A percentile compares a stretch with the other conserved stretches of the same genome.
Conservation (phyloP, 2,329 filamentous ascomycete genomes). For the Alternaria brassicae region DNA sequence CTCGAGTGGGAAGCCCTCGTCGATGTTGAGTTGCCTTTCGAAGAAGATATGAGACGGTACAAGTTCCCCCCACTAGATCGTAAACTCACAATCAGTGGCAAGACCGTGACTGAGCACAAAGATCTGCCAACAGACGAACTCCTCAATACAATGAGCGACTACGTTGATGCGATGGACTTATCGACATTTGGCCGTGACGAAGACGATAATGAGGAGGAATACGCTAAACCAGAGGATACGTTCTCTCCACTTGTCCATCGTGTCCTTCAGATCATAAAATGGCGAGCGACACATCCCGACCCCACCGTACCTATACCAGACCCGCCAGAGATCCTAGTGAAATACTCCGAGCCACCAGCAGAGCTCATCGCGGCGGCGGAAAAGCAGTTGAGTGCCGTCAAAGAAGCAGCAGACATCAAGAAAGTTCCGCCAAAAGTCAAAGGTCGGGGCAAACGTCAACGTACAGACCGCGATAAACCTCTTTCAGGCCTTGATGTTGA, state of each 20-base stretch:
- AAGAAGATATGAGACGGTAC: slow-evolving; percentile 90
- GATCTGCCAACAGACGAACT: slow-evolving; percentile 80
- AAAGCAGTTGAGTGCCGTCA: slow-evolving; percentile 67
- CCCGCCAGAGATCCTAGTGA: slow-evolving; percentile 61
- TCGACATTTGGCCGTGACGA: slow-evolving; percentile 74
- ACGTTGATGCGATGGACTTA: slow-evolving; percentile 92
- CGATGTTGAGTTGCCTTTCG: slow-evolving; percentile 89
- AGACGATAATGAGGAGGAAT: slow-evolving; percentile 70
- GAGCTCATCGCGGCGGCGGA: slow-evolving; percentile 68
- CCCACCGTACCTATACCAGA: slow-evolving; percentile 64
- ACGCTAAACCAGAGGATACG: slow-evolving; percentile 78
- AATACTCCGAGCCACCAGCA: slow-evolving; percentile 75
- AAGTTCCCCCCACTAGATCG: slow-evolving; percentile 89
- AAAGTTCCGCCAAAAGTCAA: slow-evolving; percentile 80
- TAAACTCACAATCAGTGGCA: slow-evolving; percentile 85
- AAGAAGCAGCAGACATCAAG: slow-evolving; percentile 78
- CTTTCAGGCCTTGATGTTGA: slow-evolving; percentile 90
- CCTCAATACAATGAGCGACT: slow-evolving; percentile 82
- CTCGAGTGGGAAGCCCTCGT: slow-evolving; percentile 82
- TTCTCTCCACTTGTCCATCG: slow-evolving; percentile 89
- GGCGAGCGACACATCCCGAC: slow-evolving; percentile 79
- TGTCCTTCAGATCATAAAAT: slow-evolving; percentile 83
- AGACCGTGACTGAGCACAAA: slow-evolving; percentile 79
- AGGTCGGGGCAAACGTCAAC: slow-evolving; percentile 67
- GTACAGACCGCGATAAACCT: slow-evolving; percentile 75